Evolutionary conservation across 2,329 filamentous ascomycete species (phyloP).

Genomic region (Epichloe uncinata): DNA sequence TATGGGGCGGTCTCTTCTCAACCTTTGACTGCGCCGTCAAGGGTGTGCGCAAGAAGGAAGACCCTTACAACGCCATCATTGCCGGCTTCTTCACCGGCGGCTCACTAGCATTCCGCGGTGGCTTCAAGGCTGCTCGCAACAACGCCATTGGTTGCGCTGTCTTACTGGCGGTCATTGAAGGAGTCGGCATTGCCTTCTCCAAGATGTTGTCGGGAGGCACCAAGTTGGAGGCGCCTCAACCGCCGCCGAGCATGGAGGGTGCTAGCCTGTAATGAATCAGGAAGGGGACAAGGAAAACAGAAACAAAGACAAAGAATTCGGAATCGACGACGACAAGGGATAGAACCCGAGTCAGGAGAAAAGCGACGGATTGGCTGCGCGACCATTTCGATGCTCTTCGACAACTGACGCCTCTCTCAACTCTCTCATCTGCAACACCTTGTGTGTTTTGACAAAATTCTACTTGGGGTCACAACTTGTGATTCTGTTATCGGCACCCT

Average conservation of each 20-base stretch:
- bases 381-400: not conserved
- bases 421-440: not conserved
- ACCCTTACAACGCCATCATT: conserved; percentile 95
- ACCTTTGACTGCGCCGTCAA: conserved; percentile 97
- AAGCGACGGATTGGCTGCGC: not conserved
- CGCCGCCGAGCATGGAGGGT: conserved; percentile 18
- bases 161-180: conserved; percentile 89
- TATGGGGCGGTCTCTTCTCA: conserved; percentile 92
- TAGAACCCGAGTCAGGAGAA: not conserved
- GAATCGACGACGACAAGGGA: not conserved
- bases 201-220: conserved; percentile 88
- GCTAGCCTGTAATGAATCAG: conserved; percentile 13
- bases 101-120: conserved; percentile 80
- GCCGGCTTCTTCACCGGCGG: conserved; percentile 96
- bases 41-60: conserved; percentile 88
- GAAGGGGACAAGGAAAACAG: conserved; percentile 1
- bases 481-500: conserved; percentile 6
- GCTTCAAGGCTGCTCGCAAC: conserved; percentile 83
- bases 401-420: not conserved
- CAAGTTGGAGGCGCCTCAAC: conserved; percentile 51
- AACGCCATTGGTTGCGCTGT: conserved; percentile 93
- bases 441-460: not conserved
- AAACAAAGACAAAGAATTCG: too few species aligned
- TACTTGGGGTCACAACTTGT: conserved; percentile 7
- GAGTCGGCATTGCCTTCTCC: conserved; percentile 90